Base-by-base conservation (phyloP, 2,329 filamentous ascomycete genomes). In the Pseudonectria foliicola region DNA sequence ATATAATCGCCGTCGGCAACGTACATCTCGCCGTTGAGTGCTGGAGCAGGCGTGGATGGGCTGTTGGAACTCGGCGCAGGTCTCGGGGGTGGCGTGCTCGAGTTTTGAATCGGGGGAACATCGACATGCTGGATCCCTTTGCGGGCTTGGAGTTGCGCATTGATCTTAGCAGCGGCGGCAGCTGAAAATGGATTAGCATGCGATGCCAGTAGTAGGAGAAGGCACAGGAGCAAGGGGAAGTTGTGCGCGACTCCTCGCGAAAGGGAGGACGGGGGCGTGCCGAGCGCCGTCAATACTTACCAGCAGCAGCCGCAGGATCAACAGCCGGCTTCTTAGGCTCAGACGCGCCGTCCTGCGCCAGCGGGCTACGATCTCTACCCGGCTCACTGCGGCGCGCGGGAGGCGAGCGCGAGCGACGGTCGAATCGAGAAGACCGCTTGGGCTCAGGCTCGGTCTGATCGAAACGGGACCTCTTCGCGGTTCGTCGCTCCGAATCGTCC, bases 1-100 rank as follows among this genome's bases (percentile, higher is more conserved):
- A 98, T 96, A 61, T 85, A 96, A 65, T 98, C 92, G 53, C 92
- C 92, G 59, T 96, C 92, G 43, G 89, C 84, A 52, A 94, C 84
- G 59, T 96, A 96, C 60, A 95, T 84, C 54, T 93, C 87, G 53
- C 82, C 80, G 53, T 90, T 87, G 60, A 93, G 73, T 42, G 77
- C 77, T 27, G 70, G 70, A 13, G 65, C 62, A 13, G 55, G 47
- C 4, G 26, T 46, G 18, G 50, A 45, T 27, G 64, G 59, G 30
- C 46, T 47, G 39, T 52, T 53, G 3, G 50, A 42, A 13, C 55
- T 46, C 15, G 59, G 48, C 28, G 56, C 45, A 4, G 60, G 52
- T 29, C 65, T 66, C n/a, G 66, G 59, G 29, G 63, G 54, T 16
- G 61, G 58, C 29, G 64, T 61, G 27, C 71, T 65, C 16, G 71